Base-by-base conservation (phyloP, 257 asterid genomes). In the Galeopsis tetrahit region DNA sequence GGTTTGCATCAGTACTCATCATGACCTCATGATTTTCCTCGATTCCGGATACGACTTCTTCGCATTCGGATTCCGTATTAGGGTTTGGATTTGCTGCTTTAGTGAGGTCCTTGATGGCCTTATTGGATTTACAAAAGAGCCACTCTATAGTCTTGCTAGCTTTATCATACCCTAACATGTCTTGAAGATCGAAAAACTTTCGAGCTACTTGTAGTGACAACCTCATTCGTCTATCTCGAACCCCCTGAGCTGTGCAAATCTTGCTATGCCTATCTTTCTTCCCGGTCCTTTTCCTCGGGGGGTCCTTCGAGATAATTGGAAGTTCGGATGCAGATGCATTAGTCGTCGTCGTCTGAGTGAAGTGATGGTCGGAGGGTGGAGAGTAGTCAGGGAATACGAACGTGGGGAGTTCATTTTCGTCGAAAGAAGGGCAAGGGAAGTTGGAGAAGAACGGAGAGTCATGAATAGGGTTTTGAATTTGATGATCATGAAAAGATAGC, bases 121-220 rank as follows among this genome's bases (percentile, higher is more conserved):
- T 82, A 53, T 83, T 86, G 33, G 96, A 87, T 40, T 90, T 83
- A 13, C 61, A 55, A 59, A 90, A 86, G 14, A 90, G 80, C 96
- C 96, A 90, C 80, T 90, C 96, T 5, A 90, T 90, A 0, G 96
- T 90, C 62, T 85, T 80, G 84, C 96, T 88, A 0, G 96, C 95
- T 28, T 90, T 90, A 59, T 90, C 96, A 10, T 84, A 88, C 3
- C 95, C 95, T 14, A 90, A 58, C 95, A 90, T 70, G 72, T 90
- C 96, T 71, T 90, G 96, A 10, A 90, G 87, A 74, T 90, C 95
- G 52, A 90, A 90, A 81, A 90, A 90, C 38, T 85, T 88, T 0
- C 96, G 80, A 0, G 96, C 96, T 3, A 84, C 85, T 68, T 82
- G 95, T 3, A 87, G 83, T 0, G 96, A 90, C 9, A 90, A 72